Evolutionary conservation across 495 filamentous ascomycete species (phyloP), one percentile per base, ranked within the genome.

Genomic region (Aspergillus conjunctus): DNA sequence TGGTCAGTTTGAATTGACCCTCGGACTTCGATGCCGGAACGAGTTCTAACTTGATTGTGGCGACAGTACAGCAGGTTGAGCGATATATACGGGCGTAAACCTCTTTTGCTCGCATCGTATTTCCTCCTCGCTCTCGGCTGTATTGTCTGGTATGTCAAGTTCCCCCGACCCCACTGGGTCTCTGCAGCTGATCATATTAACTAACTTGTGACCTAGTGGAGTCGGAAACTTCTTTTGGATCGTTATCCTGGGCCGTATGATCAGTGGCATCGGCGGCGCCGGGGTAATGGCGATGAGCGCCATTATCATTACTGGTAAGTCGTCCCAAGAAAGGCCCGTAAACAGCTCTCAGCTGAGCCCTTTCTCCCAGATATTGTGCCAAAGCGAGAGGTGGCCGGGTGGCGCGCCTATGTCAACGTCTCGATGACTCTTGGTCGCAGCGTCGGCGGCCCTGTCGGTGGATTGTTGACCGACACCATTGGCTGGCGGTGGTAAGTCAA

Each of bases 391-490:
- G 76, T 89, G 0, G 88, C 86, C 8, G 72, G 77, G 11, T 91
- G 85, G 85, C 77, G 86, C 48, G 81, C 85, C 9, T 88, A 87
- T 66, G 76, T 88, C 21, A 90, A 91, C 59, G 77, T 89, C 12
- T 74, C 84, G 7, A 81, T 83, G 61, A 89, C 86, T 0, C 74
- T 83, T 3, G 87, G 87, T 9, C 79, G 88, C n/a, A 84, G 81
- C 56, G 56, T 86, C 12, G 87, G 88, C 5, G 87, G 87, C 0
- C 86, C 87, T 1, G 34, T 87, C 0, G 88, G 88, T 1, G 88
- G 88, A 0, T 84, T 77, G 62, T 68, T 91, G 11, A 83, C 85
- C 10, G 86, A 91, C 60, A 80, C 81, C 1, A 78, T 88, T 26
- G 86, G 86, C 52, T 90, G 87, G 87, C 74, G 87, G 67, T 89